These are phyloP conservation scores for Porcisia hertigi DNA, from an alignment of 208 protist genomes.

Conservation along the genomic window DNA sequence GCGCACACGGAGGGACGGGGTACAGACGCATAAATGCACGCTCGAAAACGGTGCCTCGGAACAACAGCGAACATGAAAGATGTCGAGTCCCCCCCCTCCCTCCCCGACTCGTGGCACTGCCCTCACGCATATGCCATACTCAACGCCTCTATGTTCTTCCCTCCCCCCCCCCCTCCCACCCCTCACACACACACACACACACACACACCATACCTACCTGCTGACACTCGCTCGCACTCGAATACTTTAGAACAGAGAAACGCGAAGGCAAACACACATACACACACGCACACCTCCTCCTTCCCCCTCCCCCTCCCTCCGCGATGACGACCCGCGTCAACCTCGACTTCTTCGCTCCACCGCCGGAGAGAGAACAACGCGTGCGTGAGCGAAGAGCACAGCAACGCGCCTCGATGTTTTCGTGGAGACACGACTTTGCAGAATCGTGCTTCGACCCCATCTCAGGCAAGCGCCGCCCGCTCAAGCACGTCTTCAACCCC, in stretches of 20 bases:
- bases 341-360: constrained; percentile 48
- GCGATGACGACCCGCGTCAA: constrained; percentile 25
- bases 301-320: not conserved
- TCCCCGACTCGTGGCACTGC: no score
- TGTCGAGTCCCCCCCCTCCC: no score
- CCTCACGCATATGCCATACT: no score
- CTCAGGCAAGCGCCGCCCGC: constrained; percentile 14
- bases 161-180: no score
- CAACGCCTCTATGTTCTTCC: no score
- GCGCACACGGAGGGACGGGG: not conserved
- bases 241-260: not conserved
- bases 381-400: constrained; percentile 24
- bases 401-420: constrained; percentile 49
- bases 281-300: not conserved
- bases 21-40: no score
- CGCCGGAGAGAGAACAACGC: constrained; percentile 21
- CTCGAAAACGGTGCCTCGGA: no score
- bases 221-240: not conserved
- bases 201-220: not conserved
- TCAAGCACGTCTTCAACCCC: constrained; percentile 15
- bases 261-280: not conserved
- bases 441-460: constrained; percentile 26
- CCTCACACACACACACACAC: no score
- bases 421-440: constrained; percentile 38
- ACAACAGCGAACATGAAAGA: no score